Conservation (phyloP, 495 filamentous ascomycete genomes). For the Penicillium tannophilum region DNA sequence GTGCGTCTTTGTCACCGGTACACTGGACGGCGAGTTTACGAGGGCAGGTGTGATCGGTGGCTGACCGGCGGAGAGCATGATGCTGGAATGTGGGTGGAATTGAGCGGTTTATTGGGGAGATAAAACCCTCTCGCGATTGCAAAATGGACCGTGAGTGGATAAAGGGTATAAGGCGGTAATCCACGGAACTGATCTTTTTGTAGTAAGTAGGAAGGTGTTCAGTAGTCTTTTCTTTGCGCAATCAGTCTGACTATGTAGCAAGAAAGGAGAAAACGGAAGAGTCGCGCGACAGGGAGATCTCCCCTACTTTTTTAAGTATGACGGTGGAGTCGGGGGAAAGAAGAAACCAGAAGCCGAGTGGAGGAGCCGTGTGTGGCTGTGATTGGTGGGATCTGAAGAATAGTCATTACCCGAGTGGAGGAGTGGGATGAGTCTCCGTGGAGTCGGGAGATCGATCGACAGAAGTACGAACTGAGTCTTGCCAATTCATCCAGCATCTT, state of each 20-base stretch:
- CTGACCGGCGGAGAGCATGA: constrained; percentile 50
- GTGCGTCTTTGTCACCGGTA: constrained; percentile 22
- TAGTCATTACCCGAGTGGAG: constrained; percentile 28
- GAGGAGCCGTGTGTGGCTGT: constrained; percentile 15
- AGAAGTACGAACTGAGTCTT: background rate
- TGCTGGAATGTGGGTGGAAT: constrained; percentile 21
- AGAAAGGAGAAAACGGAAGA: constrained; percentile 11
- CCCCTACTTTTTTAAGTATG: constrained; percentile 30
- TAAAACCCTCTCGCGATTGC: background rate
- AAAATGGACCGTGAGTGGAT: constrained; percentile 21
- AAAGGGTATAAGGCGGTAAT: constrained; percentile 24
- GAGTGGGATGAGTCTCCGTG: constrained; percentile 22
- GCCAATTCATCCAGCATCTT: background rate
- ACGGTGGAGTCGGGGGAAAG: constrained; percentile 34
- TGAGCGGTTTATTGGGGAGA: background rate
- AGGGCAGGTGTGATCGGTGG: constrained; percentile 27
- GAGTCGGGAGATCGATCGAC: constrained; percentile 19
- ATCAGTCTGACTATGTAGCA: constrained; percentile 5
- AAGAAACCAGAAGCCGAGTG: constrained; percentile 34
- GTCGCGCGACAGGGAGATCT: constrained; percentile 21
- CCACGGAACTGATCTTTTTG: constrained; percentile 5
- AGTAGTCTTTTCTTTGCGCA: background rate
- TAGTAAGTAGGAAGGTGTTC: background rate
- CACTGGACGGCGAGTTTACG: constrained; percentile 26
- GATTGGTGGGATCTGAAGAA: constrained; percentile 16